Base-by-base conservation (phyloP, 2,329 filamentous ascomycete species). In the Botryosphaeria dothidea region DNA sequence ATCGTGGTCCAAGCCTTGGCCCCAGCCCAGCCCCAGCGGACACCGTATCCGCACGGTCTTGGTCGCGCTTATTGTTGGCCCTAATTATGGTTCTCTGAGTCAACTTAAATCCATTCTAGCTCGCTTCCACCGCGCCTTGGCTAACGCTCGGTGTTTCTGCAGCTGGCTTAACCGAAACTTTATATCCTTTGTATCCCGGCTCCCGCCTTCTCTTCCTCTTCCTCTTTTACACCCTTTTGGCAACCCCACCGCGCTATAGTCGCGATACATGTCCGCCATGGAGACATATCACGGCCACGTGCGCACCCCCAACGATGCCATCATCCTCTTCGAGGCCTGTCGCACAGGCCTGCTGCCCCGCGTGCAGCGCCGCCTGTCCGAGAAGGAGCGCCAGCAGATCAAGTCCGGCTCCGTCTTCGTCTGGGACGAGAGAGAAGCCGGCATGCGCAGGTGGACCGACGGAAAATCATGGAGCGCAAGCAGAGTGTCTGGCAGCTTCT, bases 381-480 rank as follows among this genome's bases (percentile, higher is more conserved):
- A 99, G 79, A 98, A 98, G 81, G 95, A 99, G 81, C 88, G 95
- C 67, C 93, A 97, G 75, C 92, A 92, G 3, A 99, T 99, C 77
- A 90, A 92, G 74, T 97, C 94, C 0, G 95, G 95, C 48, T 99
- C 95, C 0, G 94, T 99, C 3, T 99, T 98, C 73, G 95, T 99
- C n/a, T 99, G 95, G 95, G 95, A 99, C 78, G 95, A 99, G 83
- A 85, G 94, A 71, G 95, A 99, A 82, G 95, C 95, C 11, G 95
- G 95, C 70, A 99, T 99, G 95, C 87, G 95, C 73, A 85, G 95
- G 78, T 99, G 95, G 95, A 99, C 95, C 0, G 95, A 99, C 72
- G 95, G 95, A 65, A 99, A 99, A 78, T 98, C 94, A 38, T 99
- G 95, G 95, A 98, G 94, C 74, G 95, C 95, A 36, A 98, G 94